Conservation (phyloP, 805 yeast genomes). For the Nadsonia fulvescens region DNA sequence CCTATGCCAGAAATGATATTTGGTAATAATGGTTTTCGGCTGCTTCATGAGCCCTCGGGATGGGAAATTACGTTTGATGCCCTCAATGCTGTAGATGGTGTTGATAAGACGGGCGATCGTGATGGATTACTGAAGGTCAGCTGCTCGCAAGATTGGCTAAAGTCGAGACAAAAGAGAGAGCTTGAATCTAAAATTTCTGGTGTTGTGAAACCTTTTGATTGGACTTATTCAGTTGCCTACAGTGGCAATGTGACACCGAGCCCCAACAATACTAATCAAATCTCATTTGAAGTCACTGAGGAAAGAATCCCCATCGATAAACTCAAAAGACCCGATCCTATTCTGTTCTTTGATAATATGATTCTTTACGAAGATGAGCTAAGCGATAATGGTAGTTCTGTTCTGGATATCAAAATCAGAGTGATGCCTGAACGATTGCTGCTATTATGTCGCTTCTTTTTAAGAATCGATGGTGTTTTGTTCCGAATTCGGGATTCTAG, state of each 20-base stretch:
- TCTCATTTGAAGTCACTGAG: constrained; percentile 16
- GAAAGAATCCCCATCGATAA: constrained; percentile 48
- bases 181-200: constrained; percentile 30
- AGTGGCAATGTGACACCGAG: constrained; percentile 28
- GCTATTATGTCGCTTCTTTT: constrained; percentile 55
- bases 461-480: constrained; percentile 80
- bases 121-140: constrained; percentile 47
- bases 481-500: constrained; percentile 75
- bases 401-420: constrained; percentile 59
- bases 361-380: constrained; percentile 84
- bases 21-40: constrained; percentile 55
- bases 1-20: constrained; percentile 97
- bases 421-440: constrained; percentile 75
- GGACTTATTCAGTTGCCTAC: constrained; percentile 85
- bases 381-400: constrained; percentile 87
- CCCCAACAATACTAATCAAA: constrained; percentile 16
- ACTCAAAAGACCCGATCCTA: constrained; percentile 62
- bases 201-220: constrained; percentile 72
- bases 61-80: constrained; percentile 53
- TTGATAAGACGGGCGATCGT: constrained; percentile 33
- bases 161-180: constrained; percentile 15
- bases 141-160: constrained; percentile 72
- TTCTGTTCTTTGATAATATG: constrained; percentile 75
- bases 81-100: constrained; percentile 50
- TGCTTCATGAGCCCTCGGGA: constrained; percentile 24